Evolutionary conservation across 2,329 filamentous ascomycete genomes (phyloP), one percentile per base, ranked within the genome.

Genomic region (Ascochyta pisi): DNA sequence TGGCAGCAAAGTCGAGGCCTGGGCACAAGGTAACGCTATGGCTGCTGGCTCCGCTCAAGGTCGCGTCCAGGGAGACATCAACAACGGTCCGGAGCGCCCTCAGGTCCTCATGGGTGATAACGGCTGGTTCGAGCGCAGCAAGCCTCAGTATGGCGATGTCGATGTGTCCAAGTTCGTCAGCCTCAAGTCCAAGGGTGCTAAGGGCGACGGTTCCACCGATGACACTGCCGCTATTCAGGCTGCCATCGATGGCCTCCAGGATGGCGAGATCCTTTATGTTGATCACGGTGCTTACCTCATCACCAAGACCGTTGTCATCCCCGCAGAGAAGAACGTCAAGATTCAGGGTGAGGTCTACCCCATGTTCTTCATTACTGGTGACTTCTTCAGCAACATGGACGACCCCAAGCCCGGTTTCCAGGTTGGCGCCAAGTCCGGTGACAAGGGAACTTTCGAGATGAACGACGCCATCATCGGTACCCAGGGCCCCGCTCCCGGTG

Each of bases 291-390:
- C 84, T 23, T 89, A 89, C 70, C 69, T 86, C 31, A 79, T 89
- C 70, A 84, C 80, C 23, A 78, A 83, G 57, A 88, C 86, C 5
- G 76, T 89, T 69, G 81, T 79, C 50, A 79, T 88, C 2, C 85
- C 85, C 7, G 72, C 74, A 34, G 76, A 75, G 55, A 89, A 89
- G 80, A 85, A 92, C 69, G 87, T 94, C 79, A 90, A 88, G 78
- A 93, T 98, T 71, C 91, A 90, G 7, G 94, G 94, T 67, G 92
- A 97, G 78, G 87, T 96, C 72, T 96, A 91, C 91, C 89, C 94
- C 3, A 79, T 96, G 59, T 89, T 98, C 74, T 89, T 97, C 83
- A 93, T 91, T 24, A 85, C 87, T 46, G 93, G 93, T 49, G 71
- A 77, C 31, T 82, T 84, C 61, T 98, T 97, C 81, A 79, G 82